Evolutionary conservation across 495 filamentous ascomycete species (phyloP).

Genomic region (Neurospora pannonica): DNA sequence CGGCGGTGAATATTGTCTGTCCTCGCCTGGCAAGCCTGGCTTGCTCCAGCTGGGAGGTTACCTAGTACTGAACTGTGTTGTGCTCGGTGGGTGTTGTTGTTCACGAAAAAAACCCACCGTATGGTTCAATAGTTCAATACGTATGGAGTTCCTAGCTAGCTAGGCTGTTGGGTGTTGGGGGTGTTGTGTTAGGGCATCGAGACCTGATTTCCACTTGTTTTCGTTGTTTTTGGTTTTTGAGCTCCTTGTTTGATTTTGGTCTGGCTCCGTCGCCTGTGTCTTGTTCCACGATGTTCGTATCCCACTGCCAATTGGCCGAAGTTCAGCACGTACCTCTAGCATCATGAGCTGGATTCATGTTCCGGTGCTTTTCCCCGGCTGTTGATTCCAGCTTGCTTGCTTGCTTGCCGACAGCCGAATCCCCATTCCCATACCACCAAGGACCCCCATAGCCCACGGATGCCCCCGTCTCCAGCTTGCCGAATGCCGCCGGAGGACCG

Average conservation of each 20-base stretch:
- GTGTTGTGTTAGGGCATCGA: not conserved
- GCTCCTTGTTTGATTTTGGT: not conserved
- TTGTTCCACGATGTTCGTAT: not conserved
- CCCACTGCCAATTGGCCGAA: not conserved
- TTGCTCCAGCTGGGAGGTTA: not conserved
- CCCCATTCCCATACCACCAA: not conserved
- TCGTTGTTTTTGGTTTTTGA: not conserved
- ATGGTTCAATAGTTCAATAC: not conserved
- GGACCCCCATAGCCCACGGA: not conserved
- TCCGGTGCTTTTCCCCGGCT: too few relatives aligned
- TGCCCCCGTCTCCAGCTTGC: not conserved
- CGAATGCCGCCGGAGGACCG: not conserved
- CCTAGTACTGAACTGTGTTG: not conserved
- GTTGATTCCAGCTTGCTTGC: too few relatives aligned
- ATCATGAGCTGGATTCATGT: too few relatives aligned
- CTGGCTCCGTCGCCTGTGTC: not conserved
- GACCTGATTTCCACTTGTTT: not conserved
- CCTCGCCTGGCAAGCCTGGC: too few relatives aligned
- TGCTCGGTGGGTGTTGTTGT: not conserved
- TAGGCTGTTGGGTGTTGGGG: not conserved
- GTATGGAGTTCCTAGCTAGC: too few relatives aligned
- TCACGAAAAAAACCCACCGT: not conserved
- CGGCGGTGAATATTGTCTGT: not conserved
- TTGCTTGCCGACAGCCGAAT: not conserved
- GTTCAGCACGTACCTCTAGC: not conserved